Conservation (phyloP, 768 basidiomycete genomes). For the Coprinopsis marcescibilis region DNA sequence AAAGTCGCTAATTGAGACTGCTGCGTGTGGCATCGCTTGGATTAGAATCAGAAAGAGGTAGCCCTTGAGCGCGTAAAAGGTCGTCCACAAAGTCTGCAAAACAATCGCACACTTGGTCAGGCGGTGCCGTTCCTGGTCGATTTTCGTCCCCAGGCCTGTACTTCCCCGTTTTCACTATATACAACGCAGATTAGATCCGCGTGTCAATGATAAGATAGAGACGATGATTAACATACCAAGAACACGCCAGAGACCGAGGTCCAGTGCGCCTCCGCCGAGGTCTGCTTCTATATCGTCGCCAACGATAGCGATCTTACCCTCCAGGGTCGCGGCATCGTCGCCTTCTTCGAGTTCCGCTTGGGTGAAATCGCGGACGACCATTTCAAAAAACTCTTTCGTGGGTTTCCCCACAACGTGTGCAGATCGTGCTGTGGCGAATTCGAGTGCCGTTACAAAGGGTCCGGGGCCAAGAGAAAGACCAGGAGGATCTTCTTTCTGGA, state of each 20-base stretch:
- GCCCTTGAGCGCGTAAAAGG: slow-evolving; percentile 22
- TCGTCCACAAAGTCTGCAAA: slow-evolving; percentile 53
- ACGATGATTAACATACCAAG: slow-evolving; percentile 39
- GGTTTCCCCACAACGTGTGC: slow-evolving; percentile 66
- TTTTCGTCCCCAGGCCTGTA: slow-evolving; percentile 57
- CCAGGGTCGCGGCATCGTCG: slow-evolving; percentile 6
- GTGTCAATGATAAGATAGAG: slow-evolving; percentile 8
- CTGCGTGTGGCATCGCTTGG: too few relatives aligned
- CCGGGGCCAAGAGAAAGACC: slow-evolving; percentile 64
- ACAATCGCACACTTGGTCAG: slow-evolving; percentile 48
- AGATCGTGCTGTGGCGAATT: slow-evolving; percentile 40
- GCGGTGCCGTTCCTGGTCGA: slow-evolving; percentile 30
- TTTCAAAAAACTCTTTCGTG: slow-evolving; percentile 49
- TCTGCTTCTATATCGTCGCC: slow-evolving; percentile 67
- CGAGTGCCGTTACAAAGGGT: slow-evolving; percentile 61
- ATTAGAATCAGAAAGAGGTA: too few relatives aligned
- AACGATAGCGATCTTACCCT: slow-evolving; percentile 42
- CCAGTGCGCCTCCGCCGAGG: slow-evolving; percentile 55
- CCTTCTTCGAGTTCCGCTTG: slow-evolving; percentile 13
- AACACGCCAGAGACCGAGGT: slow-evolving; percentile 56
- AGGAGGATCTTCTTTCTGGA: slow-evolving; percentile 36
- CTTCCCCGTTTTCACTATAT: slow-evolving; percentile 61
- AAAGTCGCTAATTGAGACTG: too few relatives aligned
- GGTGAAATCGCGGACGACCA: slow-evolving; percentile 39
- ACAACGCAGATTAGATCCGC: neutral